These are phyloP conservation scores for Auricularia sp. DNA, from an alignment of 768 basidiomycete genomes.

Conservation along the genomic window DNA sequence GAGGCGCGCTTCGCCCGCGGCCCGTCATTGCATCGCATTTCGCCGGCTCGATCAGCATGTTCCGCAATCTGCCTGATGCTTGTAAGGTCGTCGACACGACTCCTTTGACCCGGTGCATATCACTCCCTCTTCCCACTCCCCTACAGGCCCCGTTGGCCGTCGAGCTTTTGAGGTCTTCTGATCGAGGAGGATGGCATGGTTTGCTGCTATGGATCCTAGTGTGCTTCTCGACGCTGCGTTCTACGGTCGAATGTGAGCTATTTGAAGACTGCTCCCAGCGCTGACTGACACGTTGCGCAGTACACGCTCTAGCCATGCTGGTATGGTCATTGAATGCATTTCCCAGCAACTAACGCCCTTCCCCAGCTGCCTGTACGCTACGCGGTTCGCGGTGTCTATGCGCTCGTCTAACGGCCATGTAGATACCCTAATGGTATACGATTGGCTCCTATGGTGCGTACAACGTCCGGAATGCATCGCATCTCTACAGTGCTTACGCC, in stretches of 20 bases:
- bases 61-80: too few relatives aligned
- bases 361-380: neutral
- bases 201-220: neutral
- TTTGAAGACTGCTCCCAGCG: neutral
- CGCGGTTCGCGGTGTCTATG: neutral
- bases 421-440: neutral
- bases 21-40: too few relatives aligned
- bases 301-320: neutral
- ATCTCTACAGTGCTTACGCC: neutral
- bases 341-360: neutral
- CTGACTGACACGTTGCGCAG: neutral
- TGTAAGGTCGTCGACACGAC: too few relatives aligned
- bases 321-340: neutral
- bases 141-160: too few relatives aligned
- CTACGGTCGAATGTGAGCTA: neutral
- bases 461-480: neutral
- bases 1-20: too few relatives aligned
- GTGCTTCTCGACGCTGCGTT: neutral
- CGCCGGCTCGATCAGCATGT: too few relatives aligned
- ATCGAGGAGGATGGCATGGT: neutral
- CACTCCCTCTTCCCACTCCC: too few relatives aligned
- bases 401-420: neutral
- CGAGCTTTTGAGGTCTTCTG: too few relatives aligned
- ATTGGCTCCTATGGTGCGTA: neutral
- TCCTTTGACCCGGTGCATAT: too few relatives aligned